These are phyloP conservation scores for Globisporangium rhizosaccharum DNA, from an alignment of 352 stramenopile genomes.

Conservation along the genomic window DNA sequence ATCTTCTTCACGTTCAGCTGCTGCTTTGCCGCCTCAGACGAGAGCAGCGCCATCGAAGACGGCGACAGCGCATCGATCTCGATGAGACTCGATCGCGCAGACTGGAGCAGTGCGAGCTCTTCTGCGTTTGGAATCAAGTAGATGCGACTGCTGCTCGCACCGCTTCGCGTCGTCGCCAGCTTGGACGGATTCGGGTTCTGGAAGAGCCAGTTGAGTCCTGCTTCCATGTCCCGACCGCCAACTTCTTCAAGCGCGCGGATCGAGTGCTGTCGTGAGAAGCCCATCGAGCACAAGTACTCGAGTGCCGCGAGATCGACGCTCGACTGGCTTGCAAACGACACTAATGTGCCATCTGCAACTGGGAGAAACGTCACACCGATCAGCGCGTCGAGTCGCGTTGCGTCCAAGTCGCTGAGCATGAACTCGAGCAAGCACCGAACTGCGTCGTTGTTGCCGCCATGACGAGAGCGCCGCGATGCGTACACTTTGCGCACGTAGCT, in stretches of 20 bases:
- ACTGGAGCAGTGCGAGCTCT: conserved; percentile 36
- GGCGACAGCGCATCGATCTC: conserved; percentile 29
- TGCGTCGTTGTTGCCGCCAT: conserved; percentile 32
- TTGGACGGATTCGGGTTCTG: conserved; percentile 38
- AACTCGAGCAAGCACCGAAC: conserved; percentile 38
- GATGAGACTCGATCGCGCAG: conserved; percentile 31
- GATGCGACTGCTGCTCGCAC: background rate
- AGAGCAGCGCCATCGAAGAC: conserved; percentile 25
- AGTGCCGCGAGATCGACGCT: conserved; percentile 26
- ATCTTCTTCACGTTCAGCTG: conserved; percentile 50
- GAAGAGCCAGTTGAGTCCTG: conserved; percentile 61
- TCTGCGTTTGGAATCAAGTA: conserved; percentile 46
- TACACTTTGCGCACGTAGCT: conserved; percentile 33
- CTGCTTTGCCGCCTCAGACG: conserved; percentile 19
- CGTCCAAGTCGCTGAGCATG: conserved; percentile 37
- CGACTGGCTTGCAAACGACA: conserved; percentile 23
- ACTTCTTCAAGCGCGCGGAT: conserved; percentile 29
- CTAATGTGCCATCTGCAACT: conserved; percentile 44
- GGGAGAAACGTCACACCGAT: conserved; percentile 53
- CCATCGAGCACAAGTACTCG: conserved; percentile 56
- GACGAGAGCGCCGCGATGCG: conserved; percentile 27
- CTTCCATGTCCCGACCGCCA: conserved; percentile 36
- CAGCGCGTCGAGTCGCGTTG: conserved; percentile 20
- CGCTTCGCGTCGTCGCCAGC: background rate
- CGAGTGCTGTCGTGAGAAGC: conserved; percentile 49